These are phyloP conservation scores for Chalciporus piperatus DNA, from an alignment of 768 basidiomycete species.

Conservation along the genomic window DNA sequence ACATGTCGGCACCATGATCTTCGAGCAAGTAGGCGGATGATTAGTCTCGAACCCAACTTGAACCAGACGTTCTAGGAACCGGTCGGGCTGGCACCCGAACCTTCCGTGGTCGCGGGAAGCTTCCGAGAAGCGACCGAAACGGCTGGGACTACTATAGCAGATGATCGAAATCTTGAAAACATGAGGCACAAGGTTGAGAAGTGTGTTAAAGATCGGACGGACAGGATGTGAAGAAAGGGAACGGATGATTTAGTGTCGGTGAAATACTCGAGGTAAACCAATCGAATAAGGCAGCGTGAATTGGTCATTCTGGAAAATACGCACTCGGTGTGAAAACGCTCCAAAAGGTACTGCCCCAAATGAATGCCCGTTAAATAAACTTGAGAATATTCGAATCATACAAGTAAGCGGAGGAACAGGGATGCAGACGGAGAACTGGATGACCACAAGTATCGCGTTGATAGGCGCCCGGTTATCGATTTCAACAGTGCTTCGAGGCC, in stretches of 20 bases:
- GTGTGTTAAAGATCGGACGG: not conserved
- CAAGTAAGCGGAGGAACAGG: not conserved
- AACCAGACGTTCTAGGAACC: too few species aligned
- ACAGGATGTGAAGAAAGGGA: not conserved
- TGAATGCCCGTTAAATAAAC: not conserved
- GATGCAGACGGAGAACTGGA: not conserved
- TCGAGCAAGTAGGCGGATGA: not conserved
- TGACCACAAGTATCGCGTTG: slow-evolving; percentile 6
- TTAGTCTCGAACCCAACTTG: too few species aligned
- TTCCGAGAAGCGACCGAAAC: too few species aligned
- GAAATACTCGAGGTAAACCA: not conserved
- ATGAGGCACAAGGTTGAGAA: slow-evolving; percentile 8
- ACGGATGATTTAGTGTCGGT: slow-evolving; percentile 1
- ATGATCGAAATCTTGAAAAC: slow-evolving; percentile 1
- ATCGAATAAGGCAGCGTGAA: slow-evolving; percentile 1
- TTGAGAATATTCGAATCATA: not conserved
- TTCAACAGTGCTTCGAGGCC: slow-evolving; percentile 16
- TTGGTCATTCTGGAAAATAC: slow-evolving; percentile 3
- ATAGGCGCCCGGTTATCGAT: slow-evolving; percentile 28
- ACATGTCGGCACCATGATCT: slow-evolving; percentile 1
- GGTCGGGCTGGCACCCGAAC: too few species aligned
- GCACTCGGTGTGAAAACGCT: slow-evolving; percentile 4
- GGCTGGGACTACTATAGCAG: too few species aligned
- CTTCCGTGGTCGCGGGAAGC: too few species aligned
- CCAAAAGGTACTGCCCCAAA: not conserved